Evolutionary conservation across 2,329 filamentous ascomycete genomes (phyloP).

Genomic region (Aureobasidium sp.): DNA sequence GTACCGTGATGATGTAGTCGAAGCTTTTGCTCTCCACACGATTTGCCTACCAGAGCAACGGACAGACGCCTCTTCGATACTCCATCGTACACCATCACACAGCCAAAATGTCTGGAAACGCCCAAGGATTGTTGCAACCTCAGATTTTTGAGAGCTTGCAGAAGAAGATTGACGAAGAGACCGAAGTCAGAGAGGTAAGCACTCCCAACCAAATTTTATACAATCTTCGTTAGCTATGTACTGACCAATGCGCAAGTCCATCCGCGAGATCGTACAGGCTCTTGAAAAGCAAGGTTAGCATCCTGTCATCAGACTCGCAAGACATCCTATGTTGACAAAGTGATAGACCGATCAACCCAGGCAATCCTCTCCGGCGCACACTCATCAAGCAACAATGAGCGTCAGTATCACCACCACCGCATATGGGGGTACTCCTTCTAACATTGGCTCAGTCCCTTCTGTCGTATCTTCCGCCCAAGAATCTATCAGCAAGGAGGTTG

Average conservation of each 20-base stretch:
- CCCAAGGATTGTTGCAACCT: conserved; percentile 59
- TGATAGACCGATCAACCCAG: conserved; percentile 63
- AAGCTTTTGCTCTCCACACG: conserved; percentile 14
- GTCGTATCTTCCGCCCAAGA: conserved; percentile 64
- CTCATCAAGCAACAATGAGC: conserved; percentile 63
- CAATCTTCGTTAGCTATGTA: conserved; percentile 18
- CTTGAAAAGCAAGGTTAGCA: conserved; percentile 66
- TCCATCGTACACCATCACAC: background rate
- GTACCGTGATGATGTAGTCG: conserved; percentile 9
- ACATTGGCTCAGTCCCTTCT: conserved; percentile 48
- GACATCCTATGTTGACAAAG: conserved; percentile 2
- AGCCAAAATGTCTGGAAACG: conserved; percentile 1
- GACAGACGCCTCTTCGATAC: background rate
- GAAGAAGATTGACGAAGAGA: conserved; percentile 82
- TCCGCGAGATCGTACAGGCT: conserved; percentile 72
- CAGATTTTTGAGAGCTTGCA: conserved; percentile 84
- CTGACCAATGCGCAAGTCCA: conserved; percentile 42
- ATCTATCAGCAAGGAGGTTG: conserved; percentile 64
- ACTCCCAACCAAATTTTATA: conserved; percentile 21
- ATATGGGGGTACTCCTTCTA: background rate
- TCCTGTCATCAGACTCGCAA: background rate
- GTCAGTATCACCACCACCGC: conserved; percentile 37
- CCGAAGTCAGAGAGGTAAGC: conserved; percentile 64
- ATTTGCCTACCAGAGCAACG: background rate
- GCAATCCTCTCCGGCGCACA: conserved; percentile 84